A percentile compares a stretch with the other conserved stretches of the same genome.
Conservation (phyloP, 2,329 filamentous ascomycete species). For the Microascus cirrosus region DNA sequence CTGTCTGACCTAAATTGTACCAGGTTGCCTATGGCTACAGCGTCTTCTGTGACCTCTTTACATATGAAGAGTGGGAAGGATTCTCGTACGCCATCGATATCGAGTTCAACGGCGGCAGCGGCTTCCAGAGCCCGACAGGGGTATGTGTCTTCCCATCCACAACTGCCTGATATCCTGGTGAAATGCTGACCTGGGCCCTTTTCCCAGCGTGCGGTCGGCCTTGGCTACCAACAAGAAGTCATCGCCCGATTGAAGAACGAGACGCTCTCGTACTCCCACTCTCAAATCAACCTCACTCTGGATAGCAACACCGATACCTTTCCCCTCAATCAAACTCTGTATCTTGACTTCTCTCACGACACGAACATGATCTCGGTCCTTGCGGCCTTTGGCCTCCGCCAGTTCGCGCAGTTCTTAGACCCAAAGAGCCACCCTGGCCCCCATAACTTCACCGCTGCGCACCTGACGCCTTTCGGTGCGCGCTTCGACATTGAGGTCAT, state of each 20-base stretch:
- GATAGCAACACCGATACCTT: conserved; percentile 59
- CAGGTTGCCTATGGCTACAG: conserved; percentile 65
- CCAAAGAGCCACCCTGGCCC: conserved; percentile 39
- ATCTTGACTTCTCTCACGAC: conserved; percentile 72
- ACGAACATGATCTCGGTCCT: conserved; percentile 61
- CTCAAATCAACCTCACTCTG: conserved; percentile 58
- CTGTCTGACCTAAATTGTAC: neutral
- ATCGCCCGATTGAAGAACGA: conserved; percentile 60
- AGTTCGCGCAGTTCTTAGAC: conserved; percentile 53
- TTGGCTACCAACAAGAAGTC: conserved; percentile 64
- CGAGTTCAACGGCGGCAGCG: conserved; percentile 47
- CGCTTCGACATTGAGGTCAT: conserved; percentile 67
- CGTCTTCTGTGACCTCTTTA: conserved; percentile 64
- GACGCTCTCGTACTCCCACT: conserved; percentile 44
- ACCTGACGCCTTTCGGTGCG: conserved; percentile 61
- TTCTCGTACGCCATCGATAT: conserved; percentile 65
- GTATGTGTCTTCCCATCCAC: conserved; percentile 19
- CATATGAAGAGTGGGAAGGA: conserved; percentile 60
- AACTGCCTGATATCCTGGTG: conserved; percentile 13
- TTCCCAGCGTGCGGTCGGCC: conserved; percentile 52
- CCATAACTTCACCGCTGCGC: conserved; percentile 54
- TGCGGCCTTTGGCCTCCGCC: conserved; percentile 60
- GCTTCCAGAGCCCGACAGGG: conserved; percentile 53
- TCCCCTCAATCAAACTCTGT: conserved; percentile 60
- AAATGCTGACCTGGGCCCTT: neutral